Evolutionary conservation across 208 protist genomes (phyloP).

Genomic region (Angomonas deanei): DNA sequence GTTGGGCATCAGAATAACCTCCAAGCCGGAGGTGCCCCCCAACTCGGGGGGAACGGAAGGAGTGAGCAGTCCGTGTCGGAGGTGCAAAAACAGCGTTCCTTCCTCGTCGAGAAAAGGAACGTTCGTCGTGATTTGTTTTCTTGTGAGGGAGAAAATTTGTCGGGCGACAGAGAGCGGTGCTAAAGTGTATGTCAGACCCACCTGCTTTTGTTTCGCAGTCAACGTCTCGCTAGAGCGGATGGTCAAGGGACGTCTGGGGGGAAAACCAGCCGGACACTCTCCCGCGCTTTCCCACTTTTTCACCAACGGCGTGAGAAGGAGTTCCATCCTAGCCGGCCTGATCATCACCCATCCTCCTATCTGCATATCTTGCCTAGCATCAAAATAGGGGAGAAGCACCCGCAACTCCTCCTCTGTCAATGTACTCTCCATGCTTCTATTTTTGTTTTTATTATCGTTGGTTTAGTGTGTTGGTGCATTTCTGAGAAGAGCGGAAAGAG

Average conservation of each 20-base stretch:
- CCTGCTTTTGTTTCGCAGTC: no score
- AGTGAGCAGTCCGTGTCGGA: slow-evolving; percentile 68
- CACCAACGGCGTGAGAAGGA: slow-evolving; percentile 58
- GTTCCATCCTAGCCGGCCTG: slow-evolving; percentile 29
- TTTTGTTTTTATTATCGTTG: neutral
- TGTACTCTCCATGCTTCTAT: slow-evolving; percentile 3
- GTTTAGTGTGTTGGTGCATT: slow-evolving; percentile 6
- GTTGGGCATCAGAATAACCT: slow-evolving; percentile 20
- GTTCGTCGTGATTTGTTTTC: neutral
- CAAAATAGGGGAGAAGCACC: slow-evolving; percentile 64
- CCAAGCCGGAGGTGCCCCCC: slow-evolving; percentile 55
- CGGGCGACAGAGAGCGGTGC: neutral
- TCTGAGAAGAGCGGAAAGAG: neutral
- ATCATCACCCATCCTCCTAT: slow-evolving; percentile 84
- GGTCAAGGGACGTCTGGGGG: no score
- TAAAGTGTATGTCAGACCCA: no score
- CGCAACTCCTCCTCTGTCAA: slow-evolving; percentile 42
- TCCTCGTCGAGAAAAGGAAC: neutral
- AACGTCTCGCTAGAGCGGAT: no score
- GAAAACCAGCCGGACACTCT: no score
- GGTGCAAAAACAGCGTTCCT: slow-evolving; percentile 52
- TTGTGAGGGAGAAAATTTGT: neutral
- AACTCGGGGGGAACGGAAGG: slow-evolving; percentile 59
- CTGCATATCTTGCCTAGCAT: slow-evolving; percentile 47
- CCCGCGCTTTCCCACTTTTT: slow-evolving; percentile 27